phyloP scores from a whole-genome alignment of 2,329 filamentous ascomycete species.

The Colletotrichum sansevieriae region DNA sequence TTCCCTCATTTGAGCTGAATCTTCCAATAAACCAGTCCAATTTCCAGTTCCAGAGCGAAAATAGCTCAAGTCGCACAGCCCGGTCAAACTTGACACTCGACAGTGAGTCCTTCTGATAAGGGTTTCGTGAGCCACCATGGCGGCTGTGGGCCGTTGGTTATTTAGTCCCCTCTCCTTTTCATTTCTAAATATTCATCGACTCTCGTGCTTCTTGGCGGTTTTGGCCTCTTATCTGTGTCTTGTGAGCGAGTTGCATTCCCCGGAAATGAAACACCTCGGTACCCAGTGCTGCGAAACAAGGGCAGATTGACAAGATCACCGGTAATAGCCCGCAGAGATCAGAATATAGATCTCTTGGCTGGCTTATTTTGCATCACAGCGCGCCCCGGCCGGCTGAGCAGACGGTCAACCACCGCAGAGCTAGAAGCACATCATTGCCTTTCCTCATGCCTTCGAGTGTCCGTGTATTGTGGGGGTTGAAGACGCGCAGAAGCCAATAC shows the following conservation, averaged over 20 bases:
- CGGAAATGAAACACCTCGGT: constrained; percentile 36
- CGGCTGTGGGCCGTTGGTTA: constrained; percentile 5
- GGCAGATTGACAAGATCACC: background rate
- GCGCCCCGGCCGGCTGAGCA: constrained; percentile 2
- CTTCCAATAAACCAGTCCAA: constrained; percentile 17
- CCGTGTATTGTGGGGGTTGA: background rate
- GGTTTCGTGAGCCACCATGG: constrained; percentile 28
- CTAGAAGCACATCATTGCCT: constrained; percentile 27
- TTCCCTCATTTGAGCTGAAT: constrained; percentile 9
- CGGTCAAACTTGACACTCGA: constrained; percentile 1
- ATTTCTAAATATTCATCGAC: constrained; percentile 24
- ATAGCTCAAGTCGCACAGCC: constrained; percentile 11
- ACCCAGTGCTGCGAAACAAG: constrained; percentile 35
- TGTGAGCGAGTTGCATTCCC: constrained; percentile 31
- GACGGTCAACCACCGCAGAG: background rate
- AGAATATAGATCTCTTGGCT: constrained; percentile 37
- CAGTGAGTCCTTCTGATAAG: constrained; percentile 16
- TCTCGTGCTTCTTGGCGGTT: constrained; percentile 30
- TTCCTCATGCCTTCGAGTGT: constrained; percentile 5
- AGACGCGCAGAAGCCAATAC: constrained; percentile 4
- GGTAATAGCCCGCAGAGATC: constrained; percentile 13
- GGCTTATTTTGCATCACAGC: constrained; percentile 26
- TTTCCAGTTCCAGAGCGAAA: background rate
- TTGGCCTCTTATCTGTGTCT: constrained; percentile 13
- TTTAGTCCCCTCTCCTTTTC: background rate